phyloP scores from a whole-genome alignment of 2,329 filamentous ascomycete species.

The Neonectria sp. region DNA sequence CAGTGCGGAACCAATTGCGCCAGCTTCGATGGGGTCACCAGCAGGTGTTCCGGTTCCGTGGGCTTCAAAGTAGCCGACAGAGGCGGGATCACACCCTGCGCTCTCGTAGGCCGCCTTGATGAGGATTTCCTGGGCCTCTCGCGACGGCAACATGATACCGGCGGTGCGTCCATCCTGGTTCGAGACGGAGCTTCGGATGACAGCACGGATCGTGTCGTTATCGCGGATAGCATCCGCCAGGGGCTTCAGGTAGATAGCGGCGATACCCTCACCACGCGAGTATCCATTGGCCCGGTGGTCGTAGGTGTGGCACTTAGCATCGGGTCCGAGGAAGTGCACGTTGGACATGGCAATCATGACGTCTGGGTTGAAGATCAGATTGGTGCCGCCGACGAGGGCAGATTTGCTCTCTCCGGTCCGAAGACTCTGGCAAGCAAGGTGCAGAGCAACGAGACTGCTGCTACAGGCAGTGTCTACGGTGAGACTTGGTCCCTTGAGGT shows the following conservation, averaged over 20 bases:
- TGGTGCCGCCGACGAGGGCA: constrained; percentile 43
- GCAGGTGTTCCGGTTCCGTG: constrained; percentile 46
- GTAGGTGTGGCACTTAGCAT: constrained; percentile 49
- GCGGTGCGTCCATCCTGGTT: constrained; percentile 59
- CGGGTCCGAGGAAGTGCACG: constrained; percentile 44
- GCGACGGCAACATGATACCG: constrained; percentile 57
- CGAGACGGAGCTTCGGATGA: constrained; percentile 52
- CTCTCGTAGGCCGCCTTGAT: constrained; percentile 51
- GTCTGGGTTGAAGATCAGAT: constrained; percentile 43
- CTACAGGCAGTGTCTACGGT: constrained; percentile 18
- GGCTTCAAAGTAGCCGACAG: constrained; percentile 37
- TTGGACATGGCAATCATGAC: constrained; percentile 40
- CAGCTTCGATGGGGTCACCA: constrained; percentile 36
- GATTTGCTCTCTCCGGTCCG: constrained; percentile 35
- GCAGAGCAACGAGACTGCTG: constrained; percentile 24
- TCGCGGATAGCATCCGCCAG: constrained; percentile 59
- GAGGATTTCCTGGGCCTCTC: constrained; percentile 49
- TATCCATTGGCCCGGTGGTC: constrained; percentile 60
- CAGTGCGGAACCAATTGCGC: constrained; percentile 7
- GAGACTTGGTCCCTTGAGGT: constrained; percentile 26
- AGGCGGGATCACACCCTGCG: constrained; percentile 33
- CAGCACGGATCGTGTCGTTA: constrained; percentile 55
- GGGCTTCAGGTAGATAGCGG: constrained; percentile 54
- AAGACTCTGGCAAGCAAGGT: constrained; percentile 32
- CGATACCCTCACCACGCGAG: constrained; percentile 60